Conservation (phyloP, 257 asterid species). For the Knoxia roxburghii region DNA sequence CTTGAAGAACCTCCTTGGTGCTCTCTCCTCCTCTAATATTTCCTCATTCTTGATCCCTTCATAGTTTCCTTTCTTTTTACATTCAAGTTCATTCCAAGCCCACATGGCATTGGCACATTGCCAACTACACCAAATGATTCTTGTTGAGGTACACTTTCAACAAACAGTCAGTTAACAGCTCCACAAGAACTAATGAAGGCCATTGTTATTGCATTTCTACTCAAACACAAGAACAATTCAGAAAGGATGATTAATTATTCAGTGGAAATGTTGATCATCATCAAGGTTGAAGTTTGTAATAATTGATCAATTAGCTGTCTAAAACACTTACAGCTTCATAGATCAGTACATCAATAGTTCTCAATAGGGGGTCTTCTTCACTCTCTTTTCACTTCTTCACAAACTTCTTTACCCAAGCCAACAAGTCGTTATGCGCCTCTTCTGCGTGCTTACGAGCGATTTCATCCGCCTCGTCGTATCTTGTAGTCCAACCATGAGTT, state of each 20-base stretch:
- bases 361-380: background rate
- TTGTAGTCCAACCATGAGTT: conserved; percentile 50
- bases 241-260: background rate
- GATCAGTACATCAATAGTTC: background rate
- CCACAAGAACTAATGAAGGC: too few relatives aligned
- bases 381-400: conserved; percentile 26
- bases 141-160: too few relatives aligned
- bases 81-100: too few relatives aligned
- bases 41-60: too few relatives aligned
- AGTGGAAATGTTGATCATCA: background rate
- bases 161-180: too few relatives aligned
- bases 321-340: background rate
- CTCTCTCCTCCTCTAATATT: too few relatives aligned
- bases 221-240: background rate
- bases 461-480: conserved; percentile 49
- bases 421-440: conserved; percentile 45
- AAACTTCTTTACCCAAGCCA: conserved; percentile 41
- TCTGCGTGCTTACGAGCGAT: conserved; percentile 26
- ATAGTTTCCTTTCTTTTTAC: too few relatives aligned
- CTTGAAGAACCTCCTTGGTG: too few relatives aligned
- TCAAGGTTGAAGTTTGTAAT: background rate
- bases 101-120: too few relatives aligned
- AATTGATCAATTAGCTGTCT: background rate
- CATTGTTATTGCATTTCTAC: background rate
- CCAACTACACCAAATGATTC: too few relatives aligned